Evolutionary conservation across 805 yeast species (phyloP).

Genomic region (Ascoidea rubescens): DNA sequence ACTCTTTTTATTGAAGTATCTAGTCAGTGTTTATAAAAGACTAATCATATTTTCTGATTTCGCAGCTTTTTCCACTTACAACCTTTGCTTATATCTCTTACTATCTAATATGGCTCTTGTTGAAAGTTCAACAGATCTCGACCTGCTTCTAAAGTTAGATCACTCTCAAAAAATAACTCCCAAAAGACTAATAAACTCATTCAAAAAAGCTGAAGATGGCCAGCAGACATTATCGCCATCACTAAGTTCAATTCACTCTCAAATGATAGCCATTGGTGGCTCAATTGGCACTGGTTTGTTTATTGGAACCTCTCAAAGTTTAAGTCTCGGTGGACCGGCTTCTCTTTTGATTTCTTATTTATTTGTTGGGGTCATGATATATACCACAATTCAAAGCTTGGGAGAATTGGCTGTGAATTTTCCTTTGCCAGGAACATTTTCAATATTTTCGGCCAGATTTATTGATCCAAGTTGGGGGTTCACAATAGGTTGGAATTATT

Average conservation of each 20-base stretch:
- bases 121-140: too few species aligned
- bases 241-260: not conserved
- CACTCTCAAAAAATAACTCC: too few species aligned
- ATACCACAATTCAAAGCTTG: constrained; percentile 17
- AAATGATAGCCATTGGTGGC: constrained; percentile 67
- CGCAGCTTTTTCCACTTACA: too few species aligned
- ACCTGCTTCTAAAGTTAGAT: too few species aligned
- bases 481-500: constrained; percentile 47
- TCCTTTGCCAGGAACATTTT: constrained; percentile 55
- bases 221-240: not conserved
- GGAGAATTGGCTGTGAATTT: constrained; percentile 26
- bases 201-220: too few species aligned
- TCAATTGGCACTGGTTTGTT: constrained; percentile 70
- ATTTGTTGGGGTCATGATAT: constrained; percentile 17
- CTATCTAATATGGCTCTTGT: too few species aligned
- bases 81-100: too few species aligned
- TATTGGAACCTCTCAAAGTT: constrained; percentile 45
- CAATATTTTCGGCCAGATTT: constrained; percentile 41
- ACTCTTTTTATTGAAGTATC: too few species aligned
- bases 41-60: too few species aligned
- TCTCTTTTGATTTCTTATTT: constrained; percentile 27
- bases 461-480: constrained; percentile 49
- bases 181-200: too few species aligned
- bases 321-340: constrained; percentile 56
- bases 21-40: too few species aligned